Conservation (phyloP, 2,329 filamentous ascomycete species). For the Neofusicoccum kwambonambiense region DNA sequence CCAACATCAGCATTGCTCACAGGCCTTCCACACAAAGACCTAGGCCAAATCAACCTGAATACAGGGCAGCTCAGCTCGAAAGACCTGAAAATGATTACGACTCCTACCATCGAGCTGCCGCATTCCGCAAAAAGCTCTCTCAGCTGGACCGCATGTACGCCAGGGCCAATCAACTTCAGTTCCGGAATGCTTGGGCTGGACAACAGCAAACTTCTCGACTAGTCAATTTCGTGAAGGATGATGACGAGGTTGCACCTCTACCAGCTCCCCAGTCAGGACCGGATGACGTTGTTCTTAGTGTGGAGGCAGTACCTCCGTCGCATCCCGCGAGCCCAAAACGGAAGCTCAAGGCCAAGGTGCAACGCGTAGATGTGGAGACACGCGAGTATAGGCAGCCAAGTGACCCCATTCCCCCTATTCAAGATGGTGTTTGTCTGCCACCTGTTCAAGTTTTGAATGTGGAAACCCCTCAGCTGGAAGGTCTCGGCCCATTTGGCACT, state of each 20-base stretch:
- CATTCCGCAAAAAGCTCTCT: conserved; percentile 37
- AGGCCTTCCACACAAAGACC: not conserved
- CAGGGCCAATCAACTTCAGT: not conserved
- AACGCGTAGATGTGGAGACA: conserved; percentile 47
- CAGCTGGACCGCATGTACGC: conserved; percentile 30
- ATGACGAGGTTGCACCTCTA: conserved; percentile 26
- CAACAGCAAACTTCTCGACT: conserved; percentile 28
- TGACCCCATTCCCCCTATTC: conserved; percentile 30
- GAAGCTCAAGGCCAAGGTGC: conserved; percentile 41
- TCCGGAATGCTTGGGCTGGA: conserved; percentile 18
- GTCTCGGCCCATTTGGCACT: conserved; percentile 49
- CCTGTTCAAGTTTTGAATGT: not conserved
- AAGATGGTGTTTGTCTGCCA: not conserved
- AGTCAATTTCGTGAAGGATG: conserved; percentile 33
- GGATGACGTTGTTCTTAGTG: not conserved
- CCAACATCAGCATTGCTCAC: not conserved
- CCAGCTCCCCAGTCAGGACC: not conserved
- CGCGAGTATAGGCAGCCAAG: conserved; percentile 47
- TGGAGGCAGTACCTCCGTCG: not conserved
- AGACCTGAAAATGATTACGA: conserved; percentile 40
- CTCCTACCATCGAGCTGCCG: conserved; percentile 33
- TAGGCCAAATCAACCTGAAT: conserved; percentile 18
- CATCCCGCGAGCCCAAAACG: not conserved
- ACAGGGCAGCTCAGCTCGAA: conserved; percentile 44
- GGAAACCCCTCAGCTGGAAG: conserved; percentile 31